A percentile compares a stretch with the other conserved stretches of the same genome.
These are phyloP conservation scores for Suillus plorans DNA, from an alignment of 768 basidiomycete genomes.

Conservation along the genomic window DNA sequence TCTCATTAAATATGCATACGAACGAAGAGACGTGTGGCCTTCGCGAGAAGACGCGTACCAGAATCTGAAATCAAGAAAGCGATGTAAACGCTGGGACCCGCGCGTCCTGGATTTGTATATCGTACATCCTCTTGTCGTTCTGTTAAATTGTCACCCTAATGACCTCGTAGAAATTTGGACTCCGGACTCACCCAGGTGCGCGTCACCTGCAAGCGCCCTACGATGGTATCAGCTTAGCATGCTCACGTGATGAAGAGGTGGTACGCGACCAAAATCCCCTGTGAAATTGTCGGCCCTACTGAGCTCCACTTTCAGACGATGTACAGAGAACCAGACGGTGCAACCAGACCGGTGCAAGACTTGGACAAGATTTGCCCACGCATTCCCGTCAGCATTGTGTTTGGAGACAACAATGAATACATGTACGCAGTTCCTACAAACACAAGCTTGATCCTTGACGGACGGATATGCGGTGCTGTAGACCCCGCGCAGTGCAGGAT, in stretches of 20 bases:
- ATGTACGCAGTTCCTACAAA: conserved; percentile 39
- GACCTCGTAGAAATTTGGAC: conserved; percentile 43
- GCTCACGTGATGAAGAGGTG: conserved; percentile 61
- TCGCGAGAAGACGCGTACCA: conserved; percentile 41
- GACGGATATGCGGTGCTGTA: conserved; percentile 7
- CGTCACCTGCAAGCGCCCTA: conserved; percentile 32
- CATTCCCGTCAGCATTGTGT: conserved; percentile 52
- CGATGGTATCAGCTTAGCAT: conserved; percentile 49
- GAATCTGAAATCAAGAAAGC: conserved; percentile 35
- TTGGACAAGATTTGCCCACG: conserved; percentile 39
- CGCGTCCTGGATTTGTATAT: conserved; percentile 52
- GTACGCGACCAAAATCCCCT: conserved; percentile 34
- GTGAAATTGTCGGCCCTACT: background rate
- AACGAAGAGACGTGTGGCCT: conserved; percentile 54
- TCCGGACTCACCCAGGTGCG: conserved; percentile 37
- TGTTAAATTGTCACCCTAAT: background rate
- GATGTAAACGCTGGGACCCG: conserved; percentile 50
- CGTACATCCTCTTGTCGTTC: conserved; percentile 28
- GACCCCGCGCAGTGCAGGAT: conserved; percentile 33
- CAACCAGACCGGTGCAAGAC: conserved; percentile 49
- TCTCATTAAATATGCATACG: conserved; percentile 48
- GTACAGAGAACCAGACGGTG: conserved; percentile 59
- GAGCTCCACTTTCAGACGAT: conserved; percentile 44
- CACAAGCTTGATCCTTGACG: background rate
- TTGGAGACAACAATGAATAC: conserved; percentile 52